These are phyloP conservation scores for Teunomyces atbi DNA, from an alignment of 805 yeast genomes.

Conservation along the genomic window DNA sequence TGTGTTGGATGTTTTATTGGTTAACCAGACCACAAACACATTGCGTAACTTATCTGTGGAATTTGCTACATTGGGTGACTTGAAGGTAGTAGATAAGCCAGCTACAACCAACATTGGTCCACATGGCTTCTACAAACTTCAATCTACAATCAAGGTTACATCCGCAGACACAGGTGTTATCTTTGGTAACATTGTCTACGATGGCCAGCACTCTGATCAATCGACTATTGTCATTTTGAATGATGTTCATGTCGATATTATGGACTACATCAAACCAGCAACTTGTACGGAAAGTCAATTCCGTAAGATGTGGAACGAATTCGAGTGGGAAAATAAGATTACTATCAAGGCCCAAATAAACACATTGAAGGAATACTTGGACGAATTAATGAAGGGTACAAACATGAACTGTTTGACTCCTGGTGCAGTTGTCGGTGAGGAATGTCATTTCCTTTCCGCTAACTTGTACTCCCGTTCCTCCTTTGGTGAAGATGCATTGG, in stretches of 20 bases:
- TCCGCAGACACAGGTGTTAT: slow-evolving; percentile 98
- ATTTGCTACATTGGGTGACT: slow-evolving; percentile 93
- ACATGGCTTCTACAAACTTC: slow-evolving; percentile 91
- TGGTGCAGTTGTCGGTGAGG: slow-evolving; percentile 84
- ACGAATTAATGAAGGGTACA: slow-evolving; percentile 73
- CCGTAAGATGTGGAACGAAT: slow-evolving; percentile 98
- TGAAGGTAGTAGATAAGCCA: slow-evolving; percentile 91
- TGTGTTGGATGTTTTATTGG: slow-evolving; percentile 87
- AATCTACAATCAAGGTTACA: slow-evolving; percentile 88
- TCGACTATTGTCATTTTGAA: slow-evolving; percentile 86
- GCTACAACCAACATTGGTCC: slow-evolving; percentile 89
- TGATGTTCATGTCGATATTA: slow-evolving; percentile 92
- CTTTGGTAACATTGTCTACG: slow-evolving; percentile 95
- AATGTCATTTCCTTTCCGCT: slow-evolving; percentile 90
- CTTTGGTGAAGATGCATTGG: slow-evolving; percentile 97
- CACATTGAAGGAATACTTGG: slow-evolving; percentile 74
- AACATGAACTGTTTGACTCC: slow-evolving; percentile 94
- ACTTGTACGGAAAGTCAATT: slow-evolving; percentile 82
- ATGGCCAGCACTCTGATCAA: slow-evolving; percentile 91
- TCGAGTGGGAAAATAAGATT: slow-evolving; percentile 99
- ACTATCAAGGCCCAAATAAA: slow-evolving; percentile 71
- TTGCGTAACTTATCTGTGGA: slow-evolving; percentile 89
- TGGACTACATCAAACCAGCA: slow-evolving; percentile 98
- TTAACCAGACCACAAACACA: slow-evolving; percentile 90
- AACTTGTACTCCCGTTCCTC: slow-evolving; percentile 88